Conservation (phyloP, 2,329 filamentous ascomycete species). For the Phialocephala subalpina region DNA sequence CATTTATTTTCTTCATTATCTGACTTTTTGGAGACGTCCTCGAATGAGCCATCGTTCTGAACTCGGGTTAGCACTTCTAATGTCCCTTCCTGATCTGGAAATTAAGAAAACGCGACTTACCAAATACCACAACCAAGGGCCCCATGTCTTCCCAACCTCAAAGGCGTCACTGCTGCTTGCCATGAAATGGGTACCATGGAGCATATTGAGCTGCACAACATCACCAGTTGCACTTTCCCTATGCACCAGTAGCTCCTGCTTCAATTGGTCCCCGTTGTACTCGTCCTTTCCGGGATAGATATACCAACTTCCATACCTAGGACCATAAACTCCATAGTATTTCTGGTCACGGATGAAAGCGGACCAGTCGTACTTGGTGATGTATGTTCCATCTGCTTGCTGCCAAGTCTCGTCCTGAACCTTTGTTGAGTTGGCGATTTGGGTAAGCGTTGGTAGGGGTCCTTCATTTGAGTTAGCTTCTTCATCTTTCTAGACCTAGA, state of each 20-base stretch:
- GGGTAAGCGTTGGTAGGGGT: constrained; percentile 50
- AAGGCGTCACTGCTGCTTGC: constrained; percentile 47
- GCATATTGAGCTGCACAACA: constrained; percentile 60
- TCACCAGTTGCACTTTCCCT: constrained; percentile 59
- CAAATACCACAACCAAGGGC: constrained; percentile 39
- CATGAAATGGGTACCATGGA: constrained; percentile 59
- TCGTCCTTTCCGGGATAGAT: constrained; percentile 59
- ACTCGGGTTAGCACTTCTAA: background rate
- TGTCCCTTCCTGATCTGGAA: background rate
- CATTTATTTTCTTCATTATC: constrained; percentile 52
- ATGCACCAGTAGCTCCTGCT: constrained; percentile 61
- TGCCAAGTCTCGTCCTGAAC: constrained; percentile 63
- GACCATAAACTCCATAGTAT: constrained; percentile 60
- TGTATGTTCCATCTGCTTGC: constrained; percentile 54
- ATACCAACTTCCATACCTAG: constrained; percentile 59
- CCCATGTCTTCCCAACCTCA: constrained; percentile 52
- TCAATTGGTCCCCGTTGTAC: constrained; percentile 59
- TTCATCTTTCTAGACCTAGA: background rate
- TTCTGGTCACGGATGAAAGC: constrained; percentile 49
- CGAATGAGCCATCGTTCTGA: constrained; percentile 53
- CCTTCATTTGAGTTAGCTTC: background rate
- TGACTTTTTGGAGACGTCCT: constrained; percentile 50
- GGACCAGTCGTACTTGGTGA: constrained; percentile 51
- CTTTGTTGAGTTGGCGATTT: constrained; percentile 54
- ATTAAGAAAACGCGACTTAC: background rate